These are phyloP conservation scores for Zasmidium citrigriseum DNA, from an alignment of 2,329 filamentous ascomycete species.

Conservation along the genomic window DNA sequence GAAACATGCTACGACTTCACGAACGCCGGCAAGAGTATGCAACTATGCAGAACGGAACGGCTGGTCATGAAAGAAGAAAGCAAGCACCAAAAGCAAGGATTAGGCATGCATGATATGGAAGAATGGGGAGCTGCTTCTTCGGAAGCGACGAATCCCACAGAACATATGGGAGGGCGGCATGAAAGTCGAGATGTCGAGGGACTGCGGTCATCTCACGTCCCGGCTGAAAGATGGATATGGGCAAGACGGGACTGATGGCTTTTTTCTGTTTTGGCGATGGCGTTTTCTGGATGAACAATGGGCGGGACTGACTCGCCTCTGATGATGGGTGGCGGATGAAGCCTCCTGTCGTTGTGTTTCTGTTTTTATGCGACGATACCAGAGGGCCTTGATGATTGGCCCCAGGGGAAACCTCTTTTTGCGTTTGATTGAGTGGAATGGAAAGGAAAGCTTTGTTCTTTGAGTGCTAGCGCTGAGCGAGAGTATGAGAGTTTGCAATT, in stretches of 20 bases:
- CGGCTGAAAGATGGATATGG: not conserved
- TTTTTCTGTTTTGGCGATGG: not conserved
- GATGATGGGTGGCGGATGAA: not conserved
- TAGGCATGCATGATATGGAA: not conserved
- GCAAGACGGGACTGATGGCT: not conserved
- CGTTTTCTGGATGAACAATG: not conserved
- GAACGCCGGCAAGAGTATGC: not conserved
- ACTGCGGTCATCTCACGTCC: not conserved
- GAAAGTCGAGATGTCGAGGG: not conserved
- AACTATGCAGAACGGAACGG: not conserved
- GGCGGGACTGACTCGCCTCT: not conserved
- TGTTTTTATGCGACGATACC: not conserved
- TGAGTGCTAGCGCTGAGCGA: not conserved
- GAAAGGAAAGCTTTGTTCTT: not conserved
- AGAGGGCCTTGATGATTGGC: not conserved
- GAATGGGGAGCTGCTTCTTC: not conserved
- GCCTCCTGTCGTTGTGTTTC: not conserved
- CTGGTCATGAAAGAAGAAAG: not conserved
- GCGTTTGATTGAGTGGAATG: not conserved
- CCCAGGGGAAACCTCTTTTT: not conserved
- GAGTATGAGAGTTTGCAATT: not conserved
- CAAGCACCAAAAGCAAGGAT: not conserved
- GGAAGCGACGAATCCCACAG: not conserved
- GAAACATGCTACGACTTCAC: not conserved
- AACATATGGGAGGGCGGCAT: not conserved